phyloP scores from a whole-genome alignment of 139 green algal species.

The Nannochloris sp. region DNA sequence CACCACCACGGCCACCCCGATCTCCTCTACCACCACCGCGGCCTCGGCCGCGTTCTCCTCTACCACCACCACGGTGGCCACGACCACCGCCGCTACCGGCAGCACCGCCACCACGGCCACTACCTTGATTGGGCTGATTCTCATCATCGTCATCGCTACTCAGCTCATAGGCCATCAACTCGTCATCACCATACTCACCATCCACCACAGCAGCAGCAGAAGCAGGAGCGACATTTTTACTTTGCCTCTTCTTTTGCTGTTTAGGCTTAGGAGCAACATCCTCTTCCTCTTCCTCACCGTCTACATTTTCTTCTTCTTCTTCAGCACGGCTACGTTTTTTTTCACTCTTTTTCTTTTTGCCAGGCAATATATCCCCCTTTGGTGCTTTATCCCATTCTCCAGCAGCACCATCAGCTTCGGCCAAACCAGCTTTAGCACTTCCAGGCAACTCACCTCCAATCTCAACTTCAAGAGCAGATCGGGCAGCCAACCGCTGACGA shows the following conservation, averaged over 20 bases:
- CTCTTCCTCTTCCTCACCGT: background rate
- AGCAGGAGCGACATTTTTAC: background rate
- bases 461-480: conserved; percentile 15
- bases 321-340: background rate
- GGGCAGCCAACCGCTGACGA: conserved; percentile 34
- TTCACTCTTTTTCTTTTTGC: background rate
- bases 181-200: conserved; percentile 28
- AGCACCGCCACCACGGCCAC: background rate
- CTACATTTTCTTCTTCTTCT: conserved; percentile 1
- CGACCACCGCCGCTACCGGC: background rate
- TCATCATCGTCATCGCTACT: conserved; percentile 34
- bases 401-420: background rate
- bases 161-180: conserved; percentile 35
- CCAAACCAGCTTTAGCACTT: background rate
- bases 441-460: background rate
- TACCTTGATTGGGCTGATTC: background rate
- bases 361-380: background rate
- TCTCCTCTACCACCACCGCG: background rate
- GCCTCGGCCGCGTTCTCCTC: background rate
- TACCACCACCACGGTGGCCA: too few species aligned
- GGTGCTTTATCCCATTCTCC: background rate
- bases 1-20: too few species aligned
- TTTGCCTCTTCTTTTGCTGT: background rate
- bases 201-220: conserved; percentile 6
- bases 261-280: background rate